A percentile compares a stretch with the other conserved stretches of the same genome.
phyloP scores from a whole-genome alignment of 2,329 filamentous ascomycete genomes.

The Penicillium sp. region DNA sequence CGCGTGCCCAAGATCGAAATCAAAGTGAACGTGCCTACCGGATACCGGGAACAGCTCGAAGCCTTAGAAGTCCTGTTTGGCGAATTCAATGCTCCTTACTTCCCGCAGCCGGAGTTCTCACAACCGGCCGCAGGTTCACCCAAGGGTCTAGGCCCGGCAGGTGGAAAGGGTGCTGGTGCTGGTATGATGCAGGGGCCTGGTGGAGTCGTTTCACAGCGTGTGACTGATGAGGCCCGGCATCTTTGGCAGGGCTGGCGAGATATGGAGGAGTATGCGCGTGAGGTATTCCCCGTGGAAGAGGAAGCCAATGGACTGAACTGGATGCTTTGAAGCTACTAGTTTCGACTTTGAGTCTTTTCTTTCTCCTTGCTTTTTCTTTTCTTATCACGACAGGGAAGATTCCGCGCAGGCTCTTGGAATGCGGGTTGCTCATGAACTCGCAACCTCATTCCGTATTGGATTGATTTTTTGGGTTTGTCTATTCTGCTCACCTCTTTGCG shows the following conservation, averaged over 20 bases:
- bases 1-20: slow-evolving; percentile 73
- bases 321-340: slow-evolving; percentile 60
- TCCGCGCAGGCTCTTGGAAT: background rate
- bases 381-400: background rate
- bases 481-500: slow-evolving; percentile 3
- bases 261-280: slow-evolving; percentile 89
- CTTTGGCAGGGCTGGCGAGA: slow-evolving; percentile 91
- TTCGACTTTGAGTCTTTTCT: background rate
- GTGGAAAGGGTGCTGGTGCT: slow-evolving; percentile 41
- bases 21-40: slow-evolving; percentile 79
- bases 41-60: slow-evolving; percentile 85
- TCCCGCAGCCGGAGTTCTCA: slow-evolving; percentile 58
- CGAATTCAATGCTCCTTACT: slow-evolving; percentile 60
- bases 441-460: background rate
- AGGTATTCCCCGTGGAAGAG: slow-evolving; percentile 93
- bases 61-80: slow-evolving; percentile 61
- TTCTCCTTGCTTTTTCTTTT: background rate
- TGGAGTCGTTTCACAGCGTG: slow-evolving; percentile 61
- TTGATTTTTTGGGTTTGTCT: slow-evolving; percentile 1
- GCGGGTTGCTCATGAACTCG: background rate
- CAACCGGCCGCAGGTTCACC: slow-evolving; percentile 39
- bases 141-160: slow-evolving; percentile 38
- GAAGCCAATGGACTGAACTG: slow-evolving; percentile 89
- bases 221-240: slow-evolving; percentile 72
- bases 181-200: slow-evolving; percentile 53